Percentiles rank a stretch among this genome's conserved stretches.
Evolutionary conservation across 75 land plant species (phyloP).

Genomic region (Pinus albicaulis): DNA sequence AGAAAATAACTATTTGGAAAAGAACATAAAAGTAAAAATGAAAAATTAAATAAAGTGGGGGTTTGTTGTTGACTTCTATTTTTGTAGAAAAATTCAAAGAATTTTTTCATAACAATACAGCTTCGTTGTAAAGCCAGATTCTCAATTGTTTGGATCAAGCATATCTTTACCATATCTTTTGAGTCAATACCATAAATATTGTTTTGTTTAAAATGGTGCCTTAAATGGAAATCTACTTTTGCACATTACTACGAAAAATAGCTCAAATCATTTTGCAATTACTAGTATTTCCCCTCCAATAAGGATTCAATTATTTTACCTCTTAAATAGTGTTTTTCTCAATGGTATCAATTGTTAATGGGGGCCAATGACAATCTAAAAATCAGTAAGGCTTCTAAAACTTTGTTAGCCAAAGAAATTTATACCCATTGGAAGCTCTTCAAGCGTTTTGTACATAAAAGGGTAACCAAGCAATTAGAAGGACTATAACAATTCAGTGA

Average conservation of each 20-base stretch:
- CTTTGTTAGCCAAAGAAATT: not conserved
- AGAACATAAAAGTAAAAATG: not conserved
- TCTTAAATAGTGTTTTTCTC: too few relatives aligned
- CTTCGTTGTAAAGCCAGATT: too few relatives aligned
- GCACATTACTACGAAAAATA: too few relatives aligned
- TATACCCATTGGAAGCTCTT: not conserved
- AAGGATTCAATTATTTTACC: too few relatives aligned
- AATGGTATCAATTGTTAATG: too few relatives aligned
- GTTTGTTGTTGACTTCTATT: not conserved
- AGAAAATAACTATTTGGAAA: not conserved
- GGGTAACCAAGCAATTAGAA: not conserved
- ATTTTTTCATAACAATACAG: not conserved
- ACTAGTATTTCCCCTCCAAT: too few relatives aligned
- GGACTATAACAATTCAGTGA: not conserved
- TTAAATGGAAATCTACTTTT: too few relatives aligned
- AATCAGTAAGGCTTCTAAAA: too few relatives aligned
- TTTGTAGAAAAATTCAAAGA: not conserved
- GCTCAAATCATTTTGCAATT: too few relatives aligned
- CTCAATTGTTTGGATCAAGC: too few relatives aligned
- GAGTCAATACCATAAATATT: not conserved
- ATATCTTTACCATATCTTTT: not conserved
- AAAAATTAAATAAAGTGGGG: not conserved
- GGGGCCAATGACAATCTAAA: too few relatives aligned
- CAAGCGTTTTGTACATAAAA: not conserved
- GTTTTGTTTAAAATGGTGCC: not conserved